Percentiles rank a stretch among this genome's conserved stretches.
phyloP scores from a whole-genome alignment of 176 grass and related monocot species.

The Cenchrus americanus region DNA sequence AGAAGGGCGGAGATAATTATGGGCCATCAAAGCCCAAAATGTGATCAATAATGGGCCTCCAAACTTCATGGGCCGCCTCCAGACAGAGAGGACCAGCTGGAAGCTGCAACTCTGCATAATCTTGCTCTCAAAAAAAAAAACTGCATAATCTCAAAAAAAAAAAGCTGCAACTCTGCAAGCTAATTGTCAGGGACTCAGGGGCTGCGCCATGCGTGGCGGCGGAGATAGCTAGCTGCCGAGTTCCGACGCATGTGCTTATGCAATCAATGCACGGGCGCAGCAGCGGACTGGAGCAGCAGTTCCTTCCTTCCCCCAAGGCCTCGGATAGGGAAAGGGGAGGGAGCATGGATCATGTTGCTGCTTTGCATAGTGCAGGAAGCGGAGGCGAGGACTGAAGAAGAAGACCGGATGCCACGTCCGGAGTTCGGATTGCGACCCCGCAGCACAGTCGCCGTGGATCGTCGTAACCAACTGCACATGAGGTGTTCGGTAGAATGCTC shows the following conservation, averaged over 20 bases:
- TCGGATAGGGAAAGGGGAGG: neutral
- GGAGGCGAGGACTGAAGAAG: neutral
- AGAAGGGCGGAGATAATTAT: neutral
- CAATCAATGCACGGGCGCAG: neutral
- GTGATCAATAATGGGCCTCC: too few relatives aligned
- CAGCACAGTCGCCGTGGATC: neutral
- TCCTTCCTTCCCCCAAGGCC: neutral
- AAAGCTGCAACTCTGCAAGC: neutral
- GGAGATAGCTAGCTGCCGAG: neutral
- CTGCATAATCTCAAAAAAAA: too few relatives aligned
- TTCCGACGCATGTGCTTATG: neutral
- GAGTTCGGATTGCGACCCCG: neutral
- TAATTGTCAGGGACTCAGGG: neutral
- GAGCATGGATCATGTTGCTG: neutral
- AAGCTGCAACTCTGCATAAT: too few relatives aligned
- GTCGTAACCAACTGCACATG: conserved; percentile 10
- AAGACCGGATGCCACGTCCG: neutral
- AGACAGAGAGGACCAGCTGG: neutral
- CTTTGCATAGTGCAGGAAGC: neutral
- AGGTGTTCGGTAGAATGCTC: conserved; percentile 11
- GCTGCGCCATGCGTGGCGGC: neutral
- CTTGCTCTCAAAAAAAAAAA: too few relatives aligned
- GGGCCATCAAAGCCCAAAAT: too few relatives aligned
- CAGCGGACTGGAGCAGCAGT: neutral
- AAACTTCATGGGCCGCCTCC: too few relatives aligned